Evolutionary conservation across 2,329 filamentous ascomycete genomes (phyloP).

Genomic region (Epichloe sp.): DNA sequence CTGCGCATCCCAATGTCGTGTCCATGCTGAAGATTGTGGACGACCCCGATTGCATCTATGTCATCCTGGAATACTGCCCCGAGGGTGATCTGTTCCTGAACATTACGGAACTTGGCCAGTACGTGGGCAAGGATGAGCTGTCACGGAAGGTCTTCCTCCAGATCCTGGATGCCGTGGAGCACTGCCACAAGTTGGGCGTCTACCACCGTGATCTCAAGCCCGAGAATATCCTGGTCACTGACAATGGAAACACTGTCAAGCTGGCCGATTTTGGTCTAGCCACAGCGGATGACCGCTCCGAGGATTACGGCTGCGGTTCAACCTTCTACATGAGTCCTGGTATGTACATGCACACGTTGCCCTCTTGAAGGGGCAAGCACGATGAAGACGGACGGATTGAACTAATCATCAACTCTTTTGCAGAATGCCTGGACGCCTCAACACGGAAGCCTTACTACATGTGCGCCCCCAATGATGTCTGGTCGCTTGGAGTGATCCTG

Average conservation of each 20-base stretch:
- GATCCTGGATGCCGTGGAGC: constrained; percentile 89
- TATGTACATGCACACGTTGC: constrained; percentile 32
- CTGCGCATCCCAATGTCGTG: constrained; percentile 83
- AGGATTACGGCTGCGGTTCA: constrained; percentile 94
- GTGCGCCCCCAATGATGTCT: constrained; percentile 91
- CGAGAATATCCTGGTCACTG: constrained; percentile 90
- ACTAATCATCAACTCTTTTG: constrained; percentile 10
- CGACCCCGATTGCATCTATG: constrained; percentile 82
- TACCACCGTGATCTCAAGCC: constrained; percentile 97
- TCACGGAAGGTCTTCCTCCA: constrained; percentile 84
- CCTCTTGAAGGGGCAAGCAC: too few species aligned
- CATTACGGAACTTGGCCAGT: constrained; percentile 90
- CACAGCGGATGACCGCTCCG: constrained; percentile 68
- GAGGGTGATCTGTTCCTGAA: constrained; percentile 95
- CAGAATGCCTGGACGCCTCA: constrained; percentile 81
- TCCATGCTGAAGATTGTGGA: constrained; percentile 91
- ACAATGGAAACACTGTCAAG: constrained; percentile 81
- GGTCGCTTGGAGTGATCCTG: constrained; percentile 95
- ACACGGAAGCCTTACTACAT: constrained; percentile 67
- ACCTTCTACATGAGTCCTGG: constrained; percentile 99
- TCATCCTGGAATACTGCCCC: constrained; percentile 92
- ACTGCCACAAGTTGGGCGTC: constrained; percentile 85
- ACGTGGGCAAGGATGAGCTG: constrained; percentile 81
- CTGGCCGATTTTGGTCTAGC: constrained; percentile 95
- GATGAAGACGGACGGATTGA: neutral